A percentile compares a stretch with the other conserved stretches of the same genome.
phyloP scores from a whole-genome alignment of 495 filamentous ascomycete species.

The Eremomyces bilateralis region DNA sequence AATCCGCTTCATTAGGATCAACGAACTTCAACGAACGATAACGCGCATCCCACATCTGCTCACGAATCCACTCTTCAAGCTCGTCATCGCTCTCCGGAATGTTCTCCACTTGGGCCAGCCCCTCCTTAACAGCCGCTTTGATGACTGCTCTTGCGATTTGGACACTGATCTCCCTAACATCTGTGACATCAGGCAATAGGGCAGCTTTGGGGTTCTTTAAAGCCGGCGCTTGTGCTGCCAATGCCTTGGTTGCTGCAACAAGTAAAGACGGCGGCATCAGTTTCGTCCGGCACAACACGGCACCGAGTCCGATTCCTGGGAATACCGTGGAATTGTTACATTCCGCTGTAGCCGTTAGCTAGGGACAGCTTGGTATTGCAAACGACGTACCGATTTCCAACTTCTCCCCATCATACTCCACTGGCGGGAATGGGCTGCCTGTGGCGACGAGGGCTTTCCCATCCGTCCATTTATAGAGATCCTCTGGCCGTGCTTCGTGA shows the following conservation, averaged over 20 bases:
- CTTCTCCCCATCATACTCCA: constrained; percentile 39
- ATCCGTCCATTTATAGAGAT: constrained; percentile 57
- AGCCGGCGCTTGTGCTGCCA: constrained; percentile 49
- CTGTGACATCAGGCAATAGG: constrained; percentile 53
- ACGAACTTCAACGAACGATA: constrained; percentile 45
- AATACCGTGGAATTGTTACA: constrained; percentile 86
- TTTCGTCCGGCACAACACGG: constrained; percentile 40
- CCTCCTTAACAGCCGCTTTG: constrained; percentile 43
- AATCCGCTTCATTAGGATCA: no score
- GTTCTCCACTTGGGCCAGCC: constrained; percentile 33
- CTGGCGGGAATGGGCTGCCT: constrained; percentile 63
- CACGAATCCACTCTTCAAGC: constrained; percentile 59
- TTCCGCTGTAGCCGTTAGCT: constrained; percentile 30
- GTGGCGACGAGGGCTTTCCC: constrained; percentile 68
- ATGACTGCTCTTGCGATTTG: constrained; percentile 66
- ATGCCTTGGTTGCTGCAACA: constrained; percentile 51
- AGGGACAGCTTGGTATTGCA: neutral
- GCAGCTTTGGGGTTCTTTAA: constrained; percentile 32
- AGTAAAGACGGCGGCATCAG: constrained; percentile 59
- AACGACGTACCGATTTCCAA: constrained; percentile 35
- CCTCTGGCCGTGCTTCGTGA: constrained; percentile 63
- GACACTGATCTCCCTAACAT: constrained; percentile 56
- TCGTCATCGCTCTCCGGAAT: constrained; percentile 34
- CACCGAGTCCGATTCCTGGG: constrained; percentile 67
- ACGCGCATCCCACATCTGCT: constrained; percentile 75